Conservation (phyloP, 345 rosid genomes). For the Cardamine resedifolia region DNA sequence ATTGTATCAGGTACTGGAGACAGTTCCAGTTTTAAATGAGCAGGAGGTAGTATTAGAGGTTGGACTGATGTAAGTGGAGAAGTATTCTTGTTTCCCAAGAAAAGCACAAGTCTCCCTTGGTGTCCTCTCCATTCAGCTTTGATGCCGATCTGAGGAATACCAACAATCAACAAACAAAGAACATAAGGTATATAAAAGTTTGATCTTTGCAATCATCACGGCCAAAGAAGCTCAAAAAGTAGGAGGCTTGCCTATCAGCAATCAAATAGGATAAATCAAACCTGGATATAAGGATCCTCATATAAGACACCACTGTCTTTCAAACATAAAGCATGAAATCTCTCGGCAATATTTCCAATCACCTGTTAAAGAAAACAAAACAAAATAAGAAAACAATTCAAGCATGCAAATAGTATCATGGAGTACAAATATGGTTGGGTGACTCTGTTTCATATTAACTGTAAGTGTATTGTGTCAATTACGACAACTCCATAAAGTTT, state of each 20-base stretch:
- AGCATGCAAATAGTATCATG: slow-evolving; percentile 6
- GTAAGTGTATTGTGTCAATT: too few species aligned
- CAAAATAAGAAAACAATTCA: slow-evolving; percentile 20
- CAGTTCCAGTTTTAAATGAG: slow-evolving; percentile 81
- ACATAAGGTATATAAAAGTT: not conserved
- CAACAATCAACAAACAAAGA: slow-evolving; percentile 25
- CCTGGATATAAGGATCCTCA: slow-evolving; percentile 95
- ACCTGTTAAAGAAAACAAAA: slow-evolving; percentile 56
- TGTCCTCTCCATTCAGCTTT: slow-evolving; percentile 97
- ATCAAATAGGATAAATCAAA: slow-evolving; percentile 26
- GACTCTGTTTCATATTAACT: too few species aligned
- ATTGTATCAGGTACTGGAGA: slow-evolving; percentile 91
- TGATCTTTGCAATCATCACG: not conserved
- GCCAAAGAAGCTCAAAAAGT: slow-evolving; percentile 12
- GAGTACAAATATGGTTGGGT: too few species aligned
- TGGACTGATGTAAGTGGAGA: slow-evolving; percentile 79
- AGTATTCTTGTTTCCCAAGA: slow-evolving; percentile 94
- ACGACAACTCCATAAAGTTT: too few species aligned
- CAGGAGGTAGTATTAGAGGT: slow-evolving; percentile 79
- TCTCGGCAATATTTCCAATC: slow-evolving; percentile 77
- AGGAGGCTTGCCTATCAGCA: slow-evolving; percentile 11
- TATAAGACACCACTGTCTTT: slow-evolving; percentile 96
- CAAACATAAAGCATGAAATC: slow-evolving; percentile 82
- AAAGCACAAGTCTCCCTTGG: slow-evolving; percentile 88
- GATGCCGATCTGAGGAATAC: slow-evolving; percentile 69